Evolutionary conservation across 805 yeast genomes (phyloP), one percentile per base, ranked within the genome.

Genomic region (Lipomyces starkeyi): DNA sequence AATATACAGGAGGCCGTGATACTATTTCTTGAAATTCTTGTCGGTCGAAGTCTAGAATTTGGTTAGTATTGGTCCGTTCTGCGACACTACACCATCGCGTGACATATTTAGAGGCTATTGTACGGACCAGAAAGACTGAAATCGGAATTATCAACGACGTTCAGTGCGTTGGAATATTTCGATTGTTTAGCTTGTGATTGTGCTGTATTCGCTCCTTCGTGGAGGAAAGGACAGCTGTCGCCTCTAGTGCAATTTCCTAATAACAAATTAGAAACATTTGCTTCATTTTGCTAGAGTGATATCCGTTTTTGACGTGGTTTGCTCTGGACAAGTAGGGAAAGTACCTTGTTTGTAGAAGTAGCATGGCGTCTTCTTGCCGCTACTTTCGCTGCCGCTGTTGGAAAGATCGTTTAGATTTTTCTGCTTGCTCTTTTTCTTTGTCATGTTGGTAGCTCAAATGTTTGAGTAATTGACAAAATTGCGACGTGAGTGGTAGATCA

Each of bases 1-100:
- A n/a, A 37, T 58, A 66, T 11, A 59, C 67, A 2, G 67, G 69
- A 20, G 68, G 68, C 8, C 47, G n/a, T 11, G 4, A 37, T 59
- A 47, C 22, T 34, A 64, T 60, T 17, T 43, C 49, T 1, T n/a
- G 49, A 7, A 43, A n/a, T 43, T 43, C 49, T n/a, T 43, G 22
- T 43, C 20, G 22, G 25, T 43, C 49, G 25, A 43, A 43, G 49
- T 43, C 49, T 43, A n/a, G 20, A 17, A 17, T 2, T 35, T 8
- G 3, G 55, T 59, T n/a, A 59, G 61, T 17, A n/a, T 59, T 59
- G 40, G 14, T 25, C 55, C 22, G 22, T 3, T 27, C 14, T 25
- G n/a, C 25, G 37, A 47, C 20, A 13, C 14, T 22, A 53, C 54
- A 40, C 13, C 14, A 37, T 2, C 43, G 14, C 3, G 43, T 43